These are phyloP conservation scores for Myxozyma neglecta DNA, from an alignment of 805 yeast genomes.

Conservation along the genomic window DNA sequence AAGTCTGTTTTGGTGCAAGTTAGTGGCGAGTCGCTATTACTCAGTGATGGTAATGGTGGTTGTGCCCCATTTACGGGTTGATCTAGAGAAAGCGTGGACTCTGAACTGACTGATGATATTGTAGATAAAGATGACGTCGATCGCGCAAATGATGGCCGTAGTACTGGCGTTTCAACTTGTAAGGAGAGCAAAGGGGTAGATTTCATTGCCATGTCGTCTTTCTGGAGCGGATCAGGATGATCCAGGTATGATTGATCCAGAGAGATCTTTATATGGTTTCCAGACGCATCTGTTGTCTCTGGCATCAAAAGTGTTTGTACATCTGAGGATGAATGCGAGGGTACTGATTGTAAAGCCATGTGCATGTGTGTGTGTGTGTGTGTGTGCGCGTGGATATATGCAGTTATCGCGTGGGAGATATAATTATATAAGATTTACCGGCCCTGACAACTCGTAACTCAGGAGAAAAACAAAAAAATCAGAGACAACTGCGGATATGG, in stretches of 20 bases:
- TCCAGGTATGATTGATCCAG: background rate
- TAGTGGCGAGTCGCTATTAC: conserved; percentile 1
- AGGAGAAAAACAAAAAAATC: too few relatives aligned
- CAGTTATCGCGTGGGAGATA: too few relatives aligned
- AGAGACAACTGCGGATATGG: too few relatives aligned
- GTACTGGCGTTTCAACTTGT: background rate
- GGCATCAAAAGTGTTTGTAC: background rate
- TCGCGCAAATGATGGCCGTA: background rate
- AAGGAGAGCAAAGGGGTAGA: background rate
- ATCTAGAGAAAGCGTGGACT: background rate
- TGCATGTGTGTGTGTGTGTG: background rate
- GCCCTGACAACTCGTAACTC: too few relatives aligned
- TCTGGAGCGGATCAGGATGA: background rate
- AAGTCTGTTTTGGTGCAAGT: background rate
- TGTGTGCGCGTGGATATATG: too few relatives aligned
- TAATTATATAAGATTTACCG: too few relatives aligned
- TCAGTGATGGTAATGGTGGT: background rate
- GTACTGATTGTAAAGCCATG: background rate
- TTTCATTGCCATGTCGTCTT: background rate
- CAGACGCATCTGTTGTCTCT: background rate
- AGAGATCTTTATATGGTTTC: background rate
- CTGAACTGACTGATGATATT: background rate
- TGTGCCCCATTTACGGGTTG: background rate
- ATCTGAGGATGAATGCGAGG: background rate
- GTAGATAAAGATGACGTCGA: conserved; percentile 6